phyloP scores from a whole-genome alignment of 371 early-diverging fungal species.

The Zopfochytrium polystomum region DNA sequence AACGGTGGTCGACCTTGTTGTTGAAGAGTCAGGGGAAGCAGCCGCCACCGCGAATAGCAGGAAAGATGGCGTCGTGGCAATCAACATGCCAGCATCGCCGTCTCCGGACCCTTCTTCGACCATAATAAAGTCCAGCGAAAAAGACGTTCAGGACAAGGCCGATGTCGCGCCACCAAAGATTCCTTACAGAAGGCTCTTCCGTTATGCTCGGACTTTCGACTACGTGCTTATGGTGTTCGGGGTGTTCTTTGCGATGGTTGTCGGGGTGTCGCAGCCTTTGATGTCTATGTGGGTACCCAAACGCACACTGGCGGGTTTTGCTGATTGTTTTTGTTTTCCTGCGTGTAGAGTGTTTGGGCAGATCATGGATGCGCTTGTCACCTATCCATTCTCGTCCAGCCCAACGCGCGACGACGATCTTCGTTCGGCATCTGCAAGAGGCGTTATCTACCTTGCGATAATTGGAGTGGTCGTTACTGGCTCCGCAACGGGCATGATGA shows the following conservation, averaged over 20 bases:
- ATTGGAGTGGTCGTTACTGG: slow-evolving; percentile 41
- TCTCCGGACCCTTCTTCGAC: too few relatives aligned
- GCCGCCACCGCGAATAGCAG: too few relatives aligned
- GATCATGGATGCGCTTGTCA: slow-evolving; percentile 29
- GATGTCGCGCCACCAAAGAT: too few relatives aligned
- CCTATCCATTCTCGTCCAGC: slow-evolving; percentile 16
- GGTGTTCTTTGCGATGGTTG: slow-evolving; percentile 33
- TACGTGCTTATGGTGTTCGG: slow-evolving; percentile 53
- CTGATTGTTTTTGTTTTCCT: too few relatives aligned
- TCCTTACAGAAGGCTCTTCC: slow-evolving; percentile 17
- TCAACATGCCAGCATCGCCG: too few relatives aligned
- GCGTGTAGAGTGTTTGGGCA: slow-evolving; percentile 30
- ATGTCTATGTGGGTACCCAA: slow-evolving; percentile 36
- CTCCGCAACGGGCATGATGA: slow-evolving; percentile 40
- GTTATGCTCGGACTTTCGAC: slow-evolving; percentile 66
- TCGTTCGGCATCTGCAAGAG: slow-evolving; percentile 9
- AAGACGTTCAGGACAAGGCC: too few relatives aligned
- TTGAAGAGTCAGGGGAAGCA: too few relatives aligned
- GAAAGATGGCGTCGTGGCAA: too few relatives aligned
- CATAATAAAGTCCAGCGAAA: too few relatives aligned
- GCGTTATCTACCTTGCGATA: slow-evolving; percentile 28
- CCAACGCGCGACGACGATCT: slow-evolving; percentile 30
- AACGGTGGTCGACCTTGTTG: too few relatives aligned
- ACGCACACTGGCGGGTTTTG: too few relatives aligned
- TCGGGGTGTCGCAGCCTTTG: slow-evolving; percentile 54